Percentiles rank a stretch among this genome's conserved stretches.
Evolutionary conservation across 23 red algal species (phyloP).

Genomic region (Pyropia yezoensis): DNA sequence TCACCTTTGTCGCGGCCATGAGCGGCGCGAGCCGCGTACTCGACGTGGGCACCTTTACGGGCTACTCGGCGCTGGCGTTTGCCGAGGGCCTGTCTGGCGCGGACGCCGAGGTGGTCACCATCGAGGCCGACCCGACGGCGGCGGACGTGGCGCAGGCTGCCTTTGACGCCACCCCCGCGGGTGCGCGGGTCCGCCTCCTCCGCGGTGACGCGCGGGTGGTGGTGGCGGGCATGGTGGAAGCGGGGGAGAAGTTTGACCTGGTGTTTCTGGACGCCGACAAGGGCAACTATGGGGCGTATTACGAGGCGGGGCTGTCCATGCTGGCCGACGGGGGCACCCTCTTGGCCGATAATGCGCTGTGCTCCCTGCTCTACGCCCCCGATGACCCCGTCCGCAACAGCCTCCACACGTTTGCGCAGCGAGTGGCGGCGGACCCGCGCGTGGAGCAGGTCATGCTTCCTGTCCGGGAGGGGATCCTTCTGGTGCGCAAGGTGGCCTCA

Average conservation of each 20-base stretch:
- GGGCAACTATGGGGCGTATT: constrained; percentile 69
- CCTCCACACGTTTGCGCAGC: constrained; percentile 58
- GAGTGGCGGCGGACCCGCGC: constrained; percentile 46
- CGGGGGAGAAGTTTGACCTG: constrained; percentile 62
- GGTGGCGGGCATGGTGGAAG: constrained; percentile 16
- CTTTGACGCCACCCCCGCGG: constrained; percentile 14
- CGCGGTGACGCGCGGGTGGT: constrained; percentile 29
- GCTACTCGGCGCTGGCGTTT: constrained; percentile 79
- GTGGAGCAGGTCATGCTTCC: constrained; percentile 68
- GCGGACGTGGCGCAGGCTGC: constrained; percentile 44
- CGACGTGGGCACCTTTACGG: constrained; percentile 92
- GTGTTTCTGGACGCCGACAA: constrained; percentile 94
- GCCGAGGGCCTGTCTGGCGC: constrained; percentile 36
- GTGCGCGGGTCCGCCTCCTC: constrained; percentile 26
- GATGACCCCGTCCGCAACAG: constrained; percentile 46
- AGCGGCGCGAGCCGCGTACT: constrained; percentile 39
- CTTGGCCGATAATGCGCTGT: constrained; percentile 70
- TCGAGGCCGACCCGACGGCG: constrained; percentile 55
- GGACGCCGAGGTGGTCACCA: constrained; percentile 29
- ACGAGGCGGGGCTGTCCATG: constrained; percentile 47
- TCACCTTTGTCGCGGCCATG: constrained; percentile 54
- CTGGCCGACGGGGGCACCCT: constrained; percentile 42
- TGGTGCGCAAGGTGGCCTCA: constrained; percentile 36
- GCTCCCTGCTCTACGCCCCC: constrained; percentile 43
- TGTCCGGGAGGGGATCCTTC: constrained; percentile 59